A percentile compares a stretch with the other conserved stretches of the same genome.
Evolutionary conservation across 1,284 basidiomycete species (phyloP).

Genomic region (Marasmius tenuissimus): DNA sequence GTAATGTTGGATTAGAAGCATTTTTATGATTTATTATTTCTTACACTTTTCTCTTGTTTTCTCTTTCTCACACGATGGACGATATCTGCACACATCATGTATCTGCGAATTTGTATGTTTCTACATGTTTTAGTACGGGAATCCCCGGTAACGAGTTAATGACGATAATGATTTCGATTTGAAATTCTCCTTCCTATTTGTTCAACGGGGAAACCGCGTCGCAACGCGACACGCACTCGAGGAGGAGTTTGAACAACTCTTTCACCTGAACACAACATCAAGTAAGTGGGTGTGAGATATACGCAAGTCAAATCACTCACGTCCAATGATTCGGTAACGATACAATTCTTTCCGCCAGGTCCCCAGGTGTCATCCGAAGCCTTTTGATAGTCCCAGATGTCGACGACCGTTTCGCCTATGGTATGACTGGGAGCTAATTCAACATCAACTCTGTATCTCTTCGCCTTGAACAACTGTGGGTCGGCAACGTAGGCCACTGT

Average conservation of each 20-base stretch:
- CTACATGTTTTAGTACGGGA: neutral
- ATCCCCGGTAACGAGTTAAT: neutral
- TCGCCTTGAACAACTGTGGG: conserved; percentile 61
- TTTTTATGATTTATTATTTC: neutral
- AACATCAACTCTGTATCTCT: conserved; percentile 72
- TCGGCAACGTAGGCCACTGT: conserved; percentile 71
- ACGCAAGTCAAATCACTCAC: conserved; percentile 39
- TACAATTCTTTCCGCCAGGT: conserved; percentile 66
- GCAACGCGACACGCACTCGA: conserved; percentile 57
- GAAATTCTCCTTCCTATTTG: neutral
- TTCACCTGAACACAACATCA: conserved; percentile 42
- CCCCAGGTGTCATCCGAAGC: conserved; percentile 66
- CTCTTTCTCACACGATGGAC: neutral
- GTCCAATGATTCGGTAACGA: conserved; percentile 64
- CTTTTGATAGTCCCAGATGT: conserved; percentile 61
- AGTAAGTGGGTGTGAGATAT: neutral
- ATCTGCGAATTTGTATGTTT: neutral
- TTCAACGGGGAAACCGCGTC: conserved; percentile 61
- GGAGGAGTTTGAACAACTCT: conserved; percentile 64
- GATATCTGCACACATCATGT: neutral
- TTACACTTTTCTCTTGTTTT: no score
- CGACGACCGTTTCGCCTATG: conserved; percentile 75
- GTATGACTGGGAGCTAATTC: conserved; percentile 66
- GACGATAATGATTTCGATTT: neutral
- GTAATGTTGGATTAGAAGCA: neutral